Conservation (phyloP, 2,329 filamentous ascomycete species). For the Pseudocercospora cruenta region DNA sequence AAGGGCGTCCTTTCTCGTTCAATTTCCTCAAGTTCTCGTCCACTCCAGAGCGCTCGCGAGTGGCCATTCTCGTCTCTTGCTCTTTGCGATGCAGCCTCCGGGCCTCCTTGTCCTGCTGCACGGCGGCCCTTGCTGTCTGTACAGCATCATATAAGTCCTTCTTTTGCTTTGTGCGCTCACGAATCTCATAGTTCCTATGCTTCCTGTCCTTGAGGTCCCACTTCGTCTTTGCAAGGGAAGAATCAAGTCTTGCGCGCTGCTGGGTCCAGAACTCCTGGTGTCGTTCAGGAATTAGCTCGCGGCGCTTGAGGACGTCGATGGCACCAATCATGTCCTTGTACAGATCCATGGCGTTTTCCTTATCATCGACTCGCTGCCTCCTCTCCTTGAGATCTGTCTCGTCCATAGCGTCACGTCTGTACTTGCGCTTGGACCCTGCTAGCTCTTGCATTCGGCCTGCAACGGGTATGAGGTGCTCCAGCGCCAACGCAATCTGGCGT, state of each 20-base stretch:
- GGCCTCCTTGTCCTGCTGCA: neutral
- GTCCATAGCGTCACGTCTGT: neutral
- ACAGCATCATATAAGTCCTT: neutral
- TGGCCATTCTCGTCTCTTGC: neutral
- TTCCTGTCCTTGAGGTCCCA: constrained; percentile 5
- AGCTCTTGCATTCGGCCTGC: constrained; percentile 16
- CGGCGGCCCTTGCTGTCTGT: neutral
- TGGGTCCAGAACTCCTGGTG: constrained; percentile 25
- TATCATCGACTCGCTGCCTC: constrained; percentile 8
- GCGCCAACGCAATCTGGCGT: constrained; percentile 31
- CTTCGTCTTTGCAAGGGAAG: constrained; percentile 13
- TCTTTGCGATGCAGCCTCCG: neutral
- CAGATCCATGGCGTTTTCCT: constrained; percentile 26
- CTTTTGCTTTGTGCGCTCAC: neutral
- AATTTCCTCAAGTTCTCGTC: neutral
- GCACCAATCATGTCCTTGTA: constrained; percentile 31
- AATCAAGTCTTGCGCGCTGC: constrained; percentile 29
- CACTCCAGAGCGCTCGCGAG: neutral
- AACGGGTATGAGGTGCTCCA: constrained; percentile 32
- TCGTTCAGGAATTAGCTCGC: constrained; percentile 27
- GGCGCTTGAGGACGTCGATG: constrained; percentile 36
- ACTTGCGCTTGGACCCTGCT: neutral
- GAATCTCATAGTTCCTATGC: neutral
- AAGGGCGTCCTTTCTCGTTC: neutral
- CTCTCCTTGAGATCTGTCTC: constrained; percentile 1